Evolutionary conservation across 2,329 filamentous ascomycete genomes (phyloP).

Genomic region (Cadophora luteo-olivacea): DNA sequence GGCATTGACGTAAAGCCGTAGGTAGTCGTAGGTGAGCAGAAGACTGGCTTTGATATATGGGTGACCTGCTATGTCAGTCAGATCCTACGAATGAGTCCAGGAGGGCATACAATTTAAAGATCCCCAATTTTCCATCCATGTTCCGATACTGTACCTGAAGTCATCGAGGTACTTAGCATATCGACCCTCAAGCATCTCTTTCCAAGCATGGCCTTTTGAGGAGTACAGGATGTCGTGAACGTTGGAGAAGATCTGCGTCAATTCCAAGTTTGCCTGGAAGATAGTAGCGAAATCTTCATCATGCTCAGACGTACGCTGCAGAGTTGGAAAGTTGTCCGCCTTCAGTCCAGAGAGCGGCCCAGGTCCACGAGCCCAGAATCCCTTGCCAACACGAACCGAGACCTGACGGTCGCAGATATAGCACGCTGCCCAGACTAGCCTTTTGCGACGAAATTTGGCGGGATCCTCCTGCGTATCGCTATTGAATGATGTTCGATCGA

Average conservation of each 20-base stretch:
- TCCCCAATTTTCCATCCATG: slow-evolving; percentile 75
- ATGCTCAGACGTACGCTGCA: slow-evolving; percentile 62
- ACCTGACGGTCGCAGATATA: slow-evolving; percentile 69
- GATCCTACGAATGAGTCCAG: not conserved
- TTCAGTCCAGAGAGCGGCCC: slow-evolving; percentile 66
- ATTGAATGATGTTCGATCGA: slow-evolving; percentile 72
- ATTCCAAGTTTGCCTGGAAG: slow-evolving; percentile 73
- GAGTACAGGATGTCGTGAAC: slow-evolving; percentile 78
- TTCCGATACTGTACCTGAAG: slow-evolving; percentile 70
- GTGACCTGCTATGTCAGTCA: slow-evolving; percentile 53
- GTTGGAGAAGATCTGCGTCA: slow-evolving; percentile 76
- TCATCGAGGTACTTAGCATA: slow-evolving; percentile 80
- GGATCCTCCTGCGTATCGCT: slow-evolving; percentile 65
- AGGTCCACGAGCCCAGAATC: slow-evolving; percentile 76
- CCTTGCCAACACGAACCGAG: slow-evolving; percentile 73
- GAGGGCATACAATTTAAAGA: slow-evolving; percentile 61
- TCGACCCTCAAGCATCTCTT: slow-evolving; percentile 73
- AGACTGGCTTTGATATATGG: slow-evolving; percentile 70
- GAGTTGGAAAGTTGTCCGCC: slow-evolving; percentile 54
- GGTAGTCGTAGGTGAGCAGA: slow-evolving; percentile 74
- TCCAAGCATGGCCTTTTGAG: slow-evolving; percentile 71
- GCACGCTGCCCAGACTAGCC: slow-evolving; percentile 72
- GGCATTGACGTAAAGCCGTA: slow-evolving; percentile 76
- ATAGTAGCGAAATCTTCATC: slow-evolving; percentile 72
- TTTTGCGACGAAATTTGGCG: slow-evolving; percentile 64